phyloP scores from a whole-genome alignment of 192 early-diverging fungal genomes.

The Irineochytrium annulatum region DNA sequence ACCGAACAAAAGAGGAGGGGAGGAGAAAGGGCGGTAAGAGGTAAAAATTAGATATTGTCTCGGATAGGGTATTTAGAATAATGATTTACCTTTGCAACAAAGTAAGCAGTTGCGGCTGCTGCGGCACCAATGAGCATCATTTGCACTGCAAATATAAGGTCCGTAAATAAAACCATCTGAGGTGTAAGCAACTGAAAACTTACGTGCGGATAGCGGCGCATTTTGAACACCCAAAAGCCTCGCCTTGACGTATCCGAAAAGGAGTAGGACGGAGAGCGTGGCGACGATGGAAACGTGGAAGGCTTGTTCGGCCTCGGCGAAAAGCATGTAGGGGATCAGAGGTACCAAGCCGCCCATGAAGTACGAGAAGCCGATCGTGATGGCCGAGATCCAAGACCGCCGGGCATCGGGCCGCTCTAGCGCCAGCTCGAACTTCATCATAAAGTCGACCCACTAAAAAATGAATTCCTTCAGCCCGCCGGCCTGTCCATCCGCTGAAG shows the following conservation, averaged over 20 bases:
- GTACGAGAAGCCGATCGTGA: constrained; percentile 59
- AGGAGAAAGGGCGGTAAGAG: no score
- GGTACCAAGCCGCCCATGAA: constrained; percentile 63
- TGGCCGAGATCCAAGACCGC: constrained; percentile 52
- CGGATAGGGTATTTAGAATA: no score
- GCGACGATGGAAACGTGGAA: constrained; percentile 46
- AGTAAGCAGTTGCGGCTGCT: constrained; percentile 23
- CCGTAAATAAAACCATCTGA: neutral
- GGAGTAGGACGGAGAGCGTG: constrained; percentile 48
- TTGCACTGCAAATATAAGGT: constrained; percentile 17
- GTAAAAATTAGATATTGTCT: no score
- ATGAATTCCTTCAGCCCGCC: no score
- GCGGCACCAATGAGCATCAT: constrained; percentile 23
- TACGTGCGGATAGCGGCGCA: constrained; percentile 8
- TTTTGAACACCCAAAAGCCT: constrained; percentile 32
- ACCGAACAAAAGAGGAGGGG: no score
- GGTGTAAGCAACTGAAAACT: no score
- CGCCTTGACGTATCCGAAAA: constrained; percentile 61
- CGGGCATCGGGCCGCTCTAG: constrained; percentile 54
- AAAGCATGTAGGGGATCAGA: constrained; percentile 54
- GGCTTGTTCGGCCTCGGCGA: constrained; percentile 35
- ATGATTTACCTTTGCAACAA: constrained; percentile 28
- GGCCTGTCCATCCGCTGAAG: no score
- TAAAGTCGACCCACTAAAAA: constrained; percentile 69
- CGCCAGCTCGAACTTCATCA: constrained; percentile 68